Percentiles rank a stretch among this genome's conserved stretches.
Conservation (phyloP, 306 rosid genomes). For the Prinsepia uniflora region DNA sequence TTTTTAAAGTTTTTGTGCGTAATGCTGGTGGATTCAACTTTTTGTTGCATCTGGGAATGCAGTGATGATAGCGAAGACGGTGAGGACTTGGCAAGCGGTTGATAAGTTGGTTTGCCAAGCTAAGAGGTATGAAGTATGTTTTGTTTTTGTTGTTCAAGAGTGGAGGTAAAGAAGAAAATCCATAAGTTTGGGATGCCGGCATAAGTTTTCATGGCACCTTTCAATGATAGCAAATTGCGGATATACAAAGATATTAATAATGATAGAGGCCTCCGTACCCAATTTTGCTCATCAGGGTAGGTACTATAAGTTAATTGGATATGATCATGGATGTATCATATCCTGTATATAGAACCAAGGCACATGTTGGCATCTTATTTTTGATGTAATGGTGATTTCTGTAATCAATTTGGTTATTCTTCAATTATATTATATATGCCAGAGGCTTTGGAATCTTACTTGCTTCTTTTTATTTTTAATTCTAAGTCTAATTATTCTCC, state of each 20-base stretch:
- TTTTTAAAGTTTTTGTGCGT: not conserved
- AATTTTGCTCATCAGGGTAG: constrained; percentile 40
- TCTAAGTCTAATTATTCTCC: too few species aligned
- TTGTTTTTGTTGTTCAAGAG: not conserved
- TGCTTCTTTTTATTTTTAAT: too few species aligned
- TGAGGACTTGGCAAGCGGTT: constrained; percentile 53
- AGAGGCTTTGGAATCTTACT: too few species aligned
- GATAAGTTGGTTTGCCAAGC: constrained; percentile 12
- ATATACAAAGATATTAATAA: constrained; percentile 9
- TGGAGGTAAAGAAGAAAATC: not conserved
- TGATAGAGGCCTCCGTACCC: constrained; percentile 25
- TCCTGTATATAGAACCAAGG: constrained; percentile 17
- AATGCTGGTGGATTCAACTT: not conserved
- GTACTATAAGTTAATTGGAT: constrained; percentile 15
- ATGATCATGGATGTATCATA: not conserved
- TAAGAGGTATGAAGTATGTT: not conserved
- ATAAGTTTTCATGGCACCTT: not conserved
- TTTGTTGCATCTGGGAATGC: constrained; percentile 20
- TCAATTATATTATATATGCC: too few species aligned
- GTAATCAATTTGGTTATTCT: not conserved
- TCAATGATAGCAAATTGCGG: not conserved
- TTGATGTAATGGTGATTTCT: too few species aligned
- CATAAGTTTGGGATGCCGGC: not conserved
- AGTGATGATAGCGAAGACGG: constrained; percentile 86
- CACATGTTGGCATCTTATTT: too few species aligned